Base-by-base conservation (phyloP, 495 filamentous ascomycete species). In the Neurospora intermedia region DNA sequence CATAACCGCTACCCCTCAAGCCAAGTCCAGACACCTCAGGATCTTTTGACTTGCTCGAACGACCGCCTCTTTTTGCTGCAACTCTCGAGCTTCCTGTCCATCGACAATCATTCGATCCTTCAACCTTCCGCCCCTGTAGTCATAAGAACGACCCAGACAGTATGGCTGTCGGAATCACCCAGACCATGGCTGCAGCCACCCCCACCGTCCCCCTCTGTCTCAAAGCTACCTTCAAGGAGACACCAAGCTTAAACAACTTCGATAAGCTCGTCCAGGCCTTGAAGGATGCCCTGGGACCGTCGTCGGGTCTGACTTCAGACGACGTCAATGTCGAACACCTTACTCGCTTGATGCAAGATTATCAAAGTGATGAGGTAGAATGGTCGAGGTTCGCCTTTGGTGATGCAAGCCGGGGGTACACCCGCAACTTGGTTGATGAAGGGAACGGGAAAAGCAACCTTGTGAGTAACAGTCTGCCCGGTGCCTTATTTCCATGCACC, bases 391-490 rank as follows among this genome's bases (percentile, higher is more conserved):
- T 90, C 80, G 92, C 92, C 10, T 80, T 94, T 69, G 85, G 82
- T 7, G 90, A 96, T 78, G 71, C 80, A 43, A 88, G 82, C 69
- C 85, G 89, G 74, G 85, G 85, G 2, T 98, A 97, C 80, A 97
- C 94, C 1, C 82, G 94, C 70, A 98, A 98, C 76, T 85, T 97
- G 40, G 93, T 97, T 23, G 93, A 97, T 76, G 89, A 92, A 77
- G 93, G 94, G 4, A 97, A 97, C 78, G 94, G 94, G 38, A 97
- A 95, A 79, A 91, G 92, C 80, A 97, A 97, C 79, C 79, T 98
- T 74, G 92, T 94, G 85, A 77, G 88, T 76, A 43, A 9, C 43
- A 35, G 48, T 20, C 35, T 27, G 54, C 54, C 13, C 15, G 27
- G 31, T 31, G 11, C 48, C n/a, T 10, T 11, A 42, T 43, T 4